A percentile compares a stretch with the other conserved stretches of the same genome.
These are phyloP conservation scores for Plectranthus barbatus DNA, from an alignment of 257 asterid species.

Conservation along the genomic window DNA sequence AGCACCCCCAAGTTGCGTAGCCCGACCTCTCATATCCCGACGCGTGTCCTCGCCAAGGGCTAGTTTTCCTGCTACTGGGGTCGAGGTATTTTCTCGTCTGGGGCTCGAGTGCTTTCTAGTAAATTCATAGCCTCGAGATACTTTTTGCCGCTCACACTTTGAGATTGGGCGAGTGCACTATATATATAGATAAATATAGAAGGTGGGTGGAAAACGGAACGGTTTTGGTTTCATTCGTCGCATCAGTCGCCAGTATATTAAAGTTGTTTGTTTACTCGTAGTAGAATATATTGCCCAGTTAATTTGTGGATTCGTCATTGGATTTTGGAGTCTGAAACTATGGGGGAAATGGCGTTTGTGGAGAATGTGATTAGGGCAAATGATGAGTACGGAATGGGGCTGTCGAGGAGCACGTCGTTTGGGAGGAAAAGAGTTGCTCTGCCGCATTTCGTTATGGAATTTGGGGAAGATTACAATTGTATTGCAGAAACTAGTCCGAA, in stretches of 20 bases:
- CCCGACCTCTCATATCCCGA: constrained; percentile 4
- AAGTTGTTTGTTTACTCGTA: neutral
- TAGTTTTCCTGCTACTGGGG: constrained; percentile 23
- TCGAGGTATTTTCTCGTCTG: too few relatives aligned
- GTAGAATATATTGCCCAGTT: too few relatives aligned
- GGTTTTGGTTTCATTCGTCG: too few relatives aligned
- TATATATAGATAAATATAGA: too few relatives aligned
- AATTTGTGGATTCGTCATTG: neutral
- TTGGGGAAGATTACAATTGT: constrained; percentile 10
- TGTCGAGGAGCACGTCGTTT: constrained; percentile 52
- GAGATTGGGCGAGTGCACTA: too few relatives aligned
- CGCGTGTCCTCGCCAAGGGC: constrained; percentile 53
- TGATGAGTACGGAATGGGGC: constrained; percentile 32
- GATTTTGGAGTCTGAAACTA: too few relatives aligned
- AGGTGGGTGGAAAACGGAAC: too few relatives aligned
- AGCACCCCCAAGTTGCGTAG: constrained; percentile 19
- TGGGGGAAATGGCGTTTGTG: constrained; percentile 20
- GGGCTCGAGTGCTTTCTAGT: constrained; percentile 29
- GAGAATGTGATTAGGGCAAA: constrained; percentile 18
- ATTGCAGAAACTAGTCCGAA: constrained; percentile 20
- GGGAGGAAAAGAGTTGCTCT: constrained; percentile 56
- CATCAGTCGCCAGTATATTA: constrained; percentile 2
- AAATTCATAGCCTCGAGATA: neutral
- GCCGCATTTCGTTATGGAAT: constrained; percentile 15
- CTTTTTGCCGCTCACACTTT: neutral